Evolutionary conservation across 345 rosid genomes (phyloP), one percentile per base, ranked within the genome.

Genomic region (Hibiscus trionum): DNA sequence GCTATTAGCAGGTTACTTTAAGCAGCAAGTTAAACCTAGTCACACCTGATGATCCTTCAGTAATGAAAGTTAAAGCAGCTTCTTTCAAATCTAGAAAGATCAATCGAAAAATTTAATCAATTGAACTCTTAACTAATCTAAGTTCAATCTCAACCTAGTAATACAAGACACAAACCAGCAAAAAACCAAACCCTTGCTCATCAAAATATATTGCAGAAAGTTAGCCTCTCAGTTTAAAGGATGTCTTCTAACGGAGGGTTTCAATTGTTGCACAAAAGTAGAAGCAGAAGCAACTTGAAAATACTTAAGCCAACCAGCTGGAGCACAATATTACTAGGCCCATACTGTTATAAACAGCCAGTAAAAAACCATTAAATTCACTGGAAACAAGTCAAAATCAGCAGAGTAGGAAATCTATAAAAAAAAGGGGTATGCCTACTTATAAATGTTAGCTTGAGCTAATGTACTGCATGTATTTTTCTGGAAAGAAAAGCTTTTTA

Each of bases 21-120:
- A 27, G 58, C 31, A 16, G 71, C 9, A 29, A 29, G 44, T 68
- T 68, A 58, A 68, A 68, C 71, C 44, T 3, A 5, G 49, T 29
- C 11, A 50, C 27, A 50, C 46, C 44, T 10, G 42, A 29, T 27
- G 9, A 68, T 14, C 15, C 9, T 29, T 68, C 10, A 7, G 5
- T 50, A 68, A 68, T 50, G 24, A 68, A 47, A 27, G 16, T 16
- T 52, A 50, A 29, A 50, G 27, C 2, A 27, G 42, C 5, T 68
- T 68, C 71, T 27, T 68, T 50, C 59, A 68, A 50, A 68, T 68
- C 59, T 68, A 50, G 44, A 50, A 68, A 68, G 59, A 29, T 29
- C 59, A 68, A n/a, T 50, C 15, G 15, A 50, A 29, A 68, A 16
- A 4, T 68, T 27, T 11, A 50, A 68, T 29, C 10, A 2, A 27